Conservation (phyloP, 208 protist species). For the Wallacemonas collosoma region DNA sequence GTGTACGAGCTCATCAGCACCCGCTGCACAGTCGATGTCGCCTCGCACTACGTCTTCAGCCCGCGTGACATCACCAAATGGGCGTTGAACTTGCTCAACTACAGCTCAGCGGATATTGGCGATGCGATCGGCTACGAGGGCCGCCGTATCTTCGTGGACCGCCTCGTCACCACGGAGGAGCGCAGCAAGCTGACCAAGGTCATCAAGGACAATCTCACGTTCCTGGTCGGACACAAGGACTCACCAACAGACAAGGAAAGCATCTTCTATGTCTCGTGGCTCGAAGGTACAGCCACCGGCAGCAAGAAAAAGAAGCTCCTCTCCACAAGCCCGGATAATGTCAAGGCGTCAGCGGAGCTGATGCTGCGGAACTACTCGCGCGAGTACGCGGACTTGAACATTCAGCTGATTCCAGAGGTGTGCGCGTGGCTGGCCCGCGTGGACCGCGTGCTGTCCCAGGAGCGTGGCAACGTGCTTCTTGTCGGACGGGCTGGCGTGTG, state of each 20-base stretch:
- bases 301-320: slow-evolving; percentile 52
- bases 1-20: slow-evolving; percentile 92
- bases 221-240: slow-evolving; percentile 72
- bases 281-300: slow-evolving; percentile 43
- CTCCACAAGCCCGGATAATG: slow-evolving; percentile 55
- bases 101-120: slow-evolving; percentile 80
- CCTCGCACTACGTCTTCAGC: slow-evolving; percentile 98
- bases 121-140: slow-evolving; percentile 95
- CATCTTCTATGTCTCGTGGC: slow-evolving; percentile 77
- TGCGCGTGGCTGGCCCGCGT: slow-evolving; percentile 92
- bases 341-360: slow-evolving; percentile 75
- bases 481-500: slow-evolving; percentile 95
- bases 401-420: slow-evolving; percentile 96
- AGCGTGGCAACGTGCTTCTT: slow-evolving; percentile 94
- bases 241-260: slow-evolving; percentile 73
- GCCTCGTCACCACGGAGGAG: slow-evolving; percentile 88
- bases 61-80: slow-evolving; percentile 96
- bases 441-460: slow-evolving; percentile 96
- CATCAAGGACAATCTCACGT: slow-evolving; percentile 80
- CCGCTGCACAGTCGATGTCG: slow-evolving; percentile 94
- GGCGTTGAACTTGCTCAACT: slow-evolving; percentile 93
- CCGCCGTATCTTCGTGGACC: slow-evolving; percentile 95
- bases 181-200: slow-evolving; percentile 67
- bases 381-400: slow-evolving; percentile 92
- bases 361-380: slow-evolving; percentile 90